A percentile compares a stretch with the other conserved stretches of the same genome.
Evolutionary conservation across 345 rosid species (phyloP).

Genomic region (Rhodamnia argentea): DNA sequence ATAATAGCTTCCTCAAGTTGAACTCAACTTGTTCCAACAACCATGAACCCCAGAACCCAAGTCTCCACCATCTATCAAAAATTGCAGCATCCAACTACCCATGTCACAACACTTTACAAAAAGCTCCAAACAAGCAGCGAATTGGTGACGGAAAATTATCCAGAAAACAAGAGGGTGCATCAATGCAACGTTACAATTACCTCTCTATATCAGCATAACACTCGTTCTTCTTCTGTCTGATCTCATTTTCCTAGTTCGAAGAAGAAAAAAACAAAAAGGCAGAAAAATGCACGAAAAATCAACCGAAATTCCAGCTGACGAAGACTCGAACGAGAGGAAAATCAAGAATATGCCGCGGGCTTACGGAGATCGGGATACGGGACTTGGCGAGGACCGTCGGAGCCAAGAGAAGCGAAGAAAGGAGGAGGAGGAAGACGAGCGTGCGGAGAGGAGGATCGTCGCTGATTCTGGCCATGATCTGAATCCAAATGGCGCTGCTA

Average conservation of each 20-base stretch:
- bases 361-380: slow-evolving; percentile 42
- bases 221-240: slow-evolving; percentile 47
- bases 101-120: not conserved
- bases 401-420: slow-evolving; percentile 2
- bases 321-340: not conserved
- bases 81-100: not conserved
- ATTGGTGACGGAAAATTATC: not conserved
- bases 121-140: not conserved
- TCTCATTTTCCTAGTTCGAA: slow-evolving; percentile 39
- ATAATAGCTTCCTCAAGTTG: not conserved
- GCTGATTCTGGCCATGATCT: not conserved
- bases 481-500: not conserved
- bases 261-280: not conserved
- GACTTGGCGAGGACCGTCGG: slow-evolving; percentile 33
- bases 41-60: not conserved
- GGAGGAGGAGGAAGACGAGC: slow-evolving; percentile 6
- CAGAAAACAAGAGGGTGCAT: not conserved
- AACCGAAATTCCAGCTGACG: not conserved
- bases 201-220: slow-evolving; percentile 74
- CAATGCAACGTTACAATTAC: not conserved
- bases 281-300: not conserved
- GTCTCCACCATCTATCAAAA: not conserved
- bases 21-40: not conserved
- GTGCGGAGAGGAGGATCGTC: not conserved
- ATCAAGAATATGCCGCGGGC: not conserved